Evolutionary conservation across 225 moss, liverwort and hornwort genomes (phyloP).

Genomic region (Ulota crispa): DNA sequence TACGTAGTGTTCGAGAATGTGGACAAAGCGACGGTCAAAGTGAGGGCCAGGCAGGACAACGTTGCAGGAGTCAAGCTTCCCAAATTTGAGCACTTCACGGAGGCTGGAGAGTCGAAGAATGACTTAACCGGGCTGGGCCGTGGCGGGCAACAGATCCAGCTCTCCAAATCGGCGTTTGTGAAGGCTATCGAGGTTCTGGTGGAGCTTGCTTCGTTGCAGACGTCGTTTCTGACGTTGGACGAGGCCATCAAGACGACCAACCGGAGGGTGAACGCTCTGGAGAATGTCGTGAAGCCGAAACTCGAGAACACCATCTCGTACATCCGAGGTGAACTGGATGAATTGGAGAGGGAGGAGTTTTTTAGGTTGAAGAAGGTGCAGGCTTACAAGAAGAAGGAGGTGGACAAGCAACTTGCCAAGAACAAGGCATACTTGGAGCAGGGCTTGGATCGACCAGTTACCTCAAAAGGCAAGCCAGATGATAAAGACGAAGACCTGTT

Average conservation of each 20-base stretch:
- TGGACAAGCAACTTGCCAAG: slow-evolving; percentile 53
- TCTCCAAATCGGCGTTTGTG: slow-evolving; percentile 67
- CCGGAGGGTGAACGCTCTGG: slow-evolving; percentile 74
- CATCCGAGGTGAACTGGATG: slow-evolving; percentile 81
- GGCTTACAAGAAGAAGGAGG: slow-evolving; percentile 75
- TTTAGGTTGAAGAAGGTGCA: slow-evolving; percentile 88
- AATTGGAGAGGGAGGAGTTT: slow-evolving; percentile 92
- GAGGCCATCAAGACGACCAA: slow-evolving; percentile 83
- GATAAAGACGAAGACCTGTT: slow-evolving; percentile 49
- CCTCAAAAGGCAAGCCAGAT: slow-evolving; percentile 15
- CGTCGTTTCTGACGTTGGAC: slow-evolving; percentile 74
- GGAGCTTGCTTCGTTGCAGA: slow-evolving; percentile 82
- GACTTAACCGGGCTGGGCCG: slow-evolving; percentile 72
- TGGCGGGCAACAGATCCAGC: slow-evolving; percentile 78
- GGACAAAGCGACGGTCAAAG: slow-evolving; percentile 57
- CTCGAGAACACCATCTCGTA: slow-evolving; percentile 80
- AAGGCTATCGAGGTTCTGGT: slow-evolving; percentile 71
- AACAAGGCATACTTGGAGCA: slow-evolving; percentile 51
- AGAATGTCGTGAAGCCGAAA: slow-evolving; percentile 81
- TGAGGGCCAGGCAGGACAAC: slow-evolving; percentile 72
- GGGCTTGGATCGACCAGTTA: slow-evolving; percentile 33
- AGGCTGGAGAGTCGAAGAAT: slow-evolving; percentile 62
- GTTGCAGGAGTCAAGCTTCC: slow-evolving; percentile 82
- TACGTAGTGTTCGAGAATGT: slow-evolving; percentile 88
- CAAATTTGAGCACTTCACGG: slow-evolving; percentile 67